Base-by-base conservation (phyloP, 192 early-diverging fungal genomes). In the Coemansia sp. region DNA sequence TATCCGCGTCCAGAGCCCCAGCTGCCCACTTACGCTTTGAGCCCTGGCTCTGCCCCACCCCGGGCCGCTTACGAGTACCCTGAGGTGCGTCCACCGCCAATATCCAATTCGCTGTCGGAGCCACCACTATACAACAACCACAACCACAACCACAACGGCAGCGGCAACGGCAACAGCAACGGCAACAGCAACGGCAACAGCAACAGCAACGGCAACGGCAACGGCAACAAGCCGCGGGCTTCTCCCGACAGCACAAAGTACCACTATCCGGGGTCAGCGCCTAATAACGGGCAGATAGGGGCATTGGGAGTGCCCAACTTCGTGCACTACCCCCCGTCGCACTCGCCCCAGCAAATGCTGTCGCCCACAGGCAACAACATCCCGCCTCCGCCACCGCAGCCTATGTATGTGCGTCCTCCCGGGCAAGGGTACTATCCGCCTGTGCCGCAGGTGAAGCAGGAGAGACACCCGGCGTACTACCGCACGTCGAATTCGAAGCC, bases 1-100 rank as follows among this genome's bases (percentile, higher is more conserved):
- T 70, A 70, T 57, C 73, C 73, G 40, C 56, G 58, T 9, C 21
- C 66, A 21, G 71, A 73, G 16, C 40, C 42, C 13, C 26, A 37
- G 20, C 40, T 46, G 16, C 42, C 65, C 6, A 20, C 39, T 36
- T 56, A 38, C 33, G 39, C 16, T 38, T 40, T 18, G 42, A 61
- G 51, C 35, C 48, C 34, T 28, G 33, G 43, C 13, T 62, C 23
- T 34, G 34, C 56, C 21, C 26, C 59, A 20, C 21, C 38, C 0
- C 60, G 26, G 26, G 34, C 20, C n/a, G 39, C 45, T 3, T 73
- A 55, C 40, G 42, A 45, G 10, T 71, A 70, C 42, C 70, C 60
- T 8, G 71, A 69, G 34, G 57, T 68, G 34, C 60, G 31, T 20
- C 46, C 50, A 10, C 59, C 50, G 34, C 62, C 62, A 34, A 24